phyloP scores from a whole-genome alignment of 441 rosid species.

The Pelargonium myrrhifolium region DNA sequence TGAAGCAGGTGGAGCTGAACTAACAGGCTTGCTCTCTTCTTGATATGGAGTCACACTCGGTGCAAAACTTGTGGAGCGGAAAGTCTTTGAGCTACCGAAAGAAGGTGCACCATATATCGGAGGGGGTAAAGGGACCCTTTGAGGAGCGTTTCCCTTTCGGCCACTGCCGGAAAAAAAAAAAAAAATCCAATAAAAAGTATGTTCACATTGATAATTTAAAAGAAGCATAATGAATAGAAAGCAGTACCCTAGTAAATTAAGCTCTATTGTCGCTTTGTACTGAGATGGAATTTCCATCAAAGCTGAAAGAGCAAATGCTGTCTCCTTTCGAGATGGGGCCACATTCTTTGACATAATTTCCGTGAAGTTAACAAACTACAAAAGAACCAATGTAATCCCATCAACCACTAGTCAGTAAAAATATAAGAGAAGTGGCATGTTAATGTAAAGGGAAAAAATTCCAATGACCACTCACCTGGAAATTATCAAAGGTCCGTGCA shows the following conservation, averaged over 20 bases:
- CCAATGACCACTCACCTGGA: slow-evolving; percentile 47
- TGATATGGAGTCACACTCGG: slow-evolving; percentile 35
- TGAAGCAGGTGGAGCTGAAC: slow-evolving; percentile 39
- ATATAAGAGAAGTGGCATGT: not conserved
- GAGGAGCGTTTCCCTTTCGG: slow-evolving; percentile 39
- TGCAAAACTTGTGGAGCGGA: slow-evolving; percentile 50
- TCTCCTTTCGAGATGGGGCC: slow-evolving; percentile 51
- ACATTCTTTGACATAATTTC: slow-evolving; percentile 69
- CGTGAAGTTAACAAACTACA: slow-evolving; percentile 84
- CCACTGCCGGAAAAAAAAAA: slow-evolving; percentile 27
- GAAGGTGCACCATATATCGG: slow-evolving; percentile 48
- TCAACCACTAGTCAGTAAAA: not conserved
- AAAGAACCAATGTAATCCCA: not conserved
- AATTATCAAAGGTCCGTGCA: slow-evolving; percentile 71
- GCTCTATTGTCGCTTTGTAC: slow-evolving; percentile 80
- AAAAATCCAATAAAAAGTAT: not conserved
- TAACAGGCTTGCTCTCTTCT: slow-evolving; percentile 32
- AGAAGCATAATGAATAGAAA: not conserved
- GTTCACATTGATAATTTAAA: not conserved
- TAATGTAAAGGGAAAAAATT: not conserved
- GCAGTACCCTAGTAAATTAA: slow-evolving; percentile 64
- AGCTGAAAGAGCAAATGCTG: slow-evolving; percentile 81
- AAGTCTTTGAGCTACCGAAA: slow-evolving; percentile 31
- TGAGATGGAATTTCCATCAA: slow-evolving; percentile 95
- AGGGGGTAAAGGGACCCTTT: slow-evolving; percentile 72